phyloP scores from a whole-genome alignment of 169 alveolate genomes.

The Cryptosporidium xiaoi region DNA sequence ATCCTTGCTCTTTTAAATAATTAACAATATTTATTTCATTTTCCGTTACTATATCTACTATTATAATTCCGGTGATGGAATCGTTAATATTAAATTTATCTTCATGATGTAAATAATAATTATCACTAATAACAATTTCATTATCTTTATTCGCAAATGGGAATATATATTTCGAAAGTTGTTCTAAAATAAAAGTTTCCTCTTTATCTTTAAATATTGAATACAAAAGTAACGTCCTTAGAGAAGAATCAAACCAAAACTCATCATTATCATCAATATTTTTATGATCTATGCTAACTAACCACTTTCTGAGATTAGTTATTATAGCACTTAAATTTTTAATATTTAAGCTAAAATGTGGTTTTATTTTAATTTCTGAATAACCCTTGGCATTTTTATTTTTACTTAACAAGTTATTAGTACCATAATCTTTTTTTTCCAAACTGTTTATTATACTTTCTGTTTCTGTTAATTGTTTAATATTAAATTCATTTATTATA shows the following conservation, averaged over 20 bases:
- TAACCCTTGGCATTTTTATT: not conserved
- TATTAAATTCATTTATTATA: conserved; percentile 10
- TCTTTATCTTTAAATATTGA: conserved; percentile 4
- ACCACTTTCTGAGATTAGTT: conserved; percentile 28
- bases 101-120: not conserved
- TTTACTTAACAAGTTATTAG: not conserved
- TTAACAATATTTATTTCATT: conserved; percentile 7
- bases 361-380: not conserved
- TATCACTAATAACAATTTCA: not conserved
- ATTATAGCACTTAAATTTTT: conserved; percentile 14
- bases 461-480: conserved; percentile 11
- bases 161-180: conserved; percentile 15
- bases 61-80: conserved; percentile 41
- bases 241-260: conserved; percentile 57
- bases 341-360: not conserved
- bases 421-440: conserved; percentile 5
- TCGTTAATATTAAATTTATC: conserved; percentile 5
- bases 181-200: conserved; percentile 23
- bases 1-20: conserved; percentile 14
- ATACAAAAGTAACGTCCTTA: conserved; percentile 21
- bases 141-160: not conserved
- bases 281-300: not conserved
- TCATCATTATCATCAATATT: conserved; percentile 48
- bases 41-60: conserved; percentile 19
- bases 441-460: not conserved